phyloP scores from a whole-genome alignment of 1,284 basidiomycete genomes.

The Gymnopus androsaceus region DNA sequence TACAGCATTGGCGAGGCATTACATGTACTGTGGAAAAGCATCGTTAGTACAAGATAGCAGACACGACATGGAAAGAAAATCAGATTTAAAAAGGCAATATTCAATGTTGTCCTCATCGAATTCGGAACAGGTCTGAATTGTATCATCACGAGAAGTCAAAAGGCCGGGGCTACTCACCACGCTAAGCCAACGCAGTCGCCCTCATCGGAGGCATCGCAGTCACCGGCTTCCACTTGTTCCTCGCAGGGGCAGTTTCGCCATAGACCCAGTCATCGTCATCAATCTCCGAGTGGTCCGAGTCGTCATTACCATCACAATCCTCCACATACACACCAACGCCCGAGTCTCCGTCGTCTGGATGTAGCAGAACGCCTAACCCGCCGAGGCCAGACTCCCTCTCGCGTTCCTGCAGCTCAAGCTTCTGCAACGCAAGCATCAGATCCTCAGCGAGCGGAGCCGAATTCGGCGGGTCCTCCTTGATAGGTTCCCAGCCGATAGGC shows the following conservation, averaged over 20 bases:
- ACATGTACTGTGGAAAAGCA: too few relatives aligned
- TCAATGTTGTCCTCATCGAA: conserved; percentile 40
- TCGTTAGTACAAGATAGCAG: neutral
- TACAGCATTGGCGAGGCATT: neutral
- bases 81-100: conserved; percentile 33
- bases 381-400: conserved; percentile 30
- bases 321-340: conserved; percentile 78
- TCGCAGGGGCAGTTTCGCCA: conserved; percentile 52
- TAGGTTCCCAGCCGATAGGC: conserved; percentile 94
- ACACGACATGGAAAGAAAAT: conserved; percentile 12
- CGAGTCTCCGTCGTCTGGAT: conserved; percentile 60
- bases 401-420: conserved; percentile 53
- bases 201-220: conserved; percentile 61
- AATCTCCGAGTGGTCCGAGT: conserved; percentile 35
- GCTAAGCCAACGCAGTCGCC: conserved; percentile 26
- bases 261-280: conserved; percentile 62
- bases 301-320: conserved; percentile 50
- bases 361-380: conserved; percentile 58
- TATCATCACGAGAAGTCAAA: conserved; percentile 40
- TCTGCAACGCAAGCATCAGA: conserved; percentile 75
- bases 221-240: conserved; percentile 50
- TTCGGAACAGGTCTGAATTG: conserved; percentile 59
- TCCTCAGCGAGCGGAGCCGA: conserved; percentile 85
- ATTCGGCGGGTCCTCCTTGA: conserved; percentile 93
- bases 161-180: conserved; percentile 27